A percentile compares a stretch with the other conserved stretches of the same genome.
Conservation (phyloP, 352 stramenopile genomes). For the Phytophthora melonis region DNA sequence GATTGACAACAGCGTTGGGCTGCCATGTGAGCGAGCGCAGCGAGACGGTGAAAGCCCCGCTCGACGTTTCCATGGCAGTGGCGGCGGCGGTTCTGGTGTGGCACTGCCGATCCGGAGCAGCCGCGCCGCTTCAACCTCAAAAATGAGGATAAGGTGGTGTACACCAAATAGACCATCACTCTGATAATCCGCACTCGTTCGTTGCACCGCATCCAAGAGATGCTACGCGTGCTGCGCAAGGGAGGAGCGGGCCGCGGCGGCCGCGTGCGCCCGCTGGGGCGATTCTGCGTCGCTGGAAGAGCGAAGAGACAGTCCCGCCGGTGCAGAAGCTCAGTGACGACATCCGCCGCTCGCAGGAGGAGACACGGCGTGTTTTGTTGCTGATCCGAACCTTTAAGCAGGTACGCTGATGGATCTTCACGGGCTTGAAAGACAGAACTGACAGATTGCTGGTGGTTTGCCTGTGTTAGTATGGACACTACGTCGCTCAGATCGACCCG, state of each 20-base stretch:
- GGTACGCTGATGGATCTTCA: conserved; percentile 14
- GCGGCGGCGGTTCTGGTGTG: not conserved
- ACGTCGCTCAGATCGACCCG: conserved; percentile 89
- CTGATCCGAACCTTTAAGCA: conserved; percentile 92
- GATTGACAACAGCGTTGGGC: not conserved
- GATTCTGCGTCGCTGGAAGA: conserved; percentile 28
- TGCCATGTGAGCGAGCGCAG: conserved; percentile 47
- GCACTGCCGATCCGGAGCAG: not conserved
- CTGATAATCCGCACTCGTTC: not conserved
- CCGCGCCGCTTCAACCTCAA: conserved; percentile 33
- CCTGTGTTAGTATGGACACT: conserved; percentile 75
- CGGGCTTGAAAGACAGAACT: not conserved
- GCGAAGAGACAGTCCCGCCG: conserved; percentile 13
- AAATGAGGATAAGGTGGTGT: not conserved
- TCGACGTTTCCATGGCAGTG: conserved; percentile 24
- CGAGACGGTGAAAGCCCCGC: conserved; percentile 42
- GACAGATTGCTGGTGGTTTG: not conserved
- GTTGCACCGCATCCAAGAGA: conserved; percentile 13
- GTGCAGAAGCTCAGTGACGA: conserved; percentile 82
- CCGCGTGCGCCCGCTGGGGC: conserved; percentile 1
- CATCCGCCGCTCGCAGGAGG: conserved; percentile 86
- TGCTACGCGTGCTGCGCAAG: conserved; percentile 30
- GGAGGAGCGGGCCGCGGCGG: not conserved
- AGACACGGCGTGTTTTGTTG: conserved; percentile 82
- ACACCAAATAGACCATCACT: conserved; percentile 23